Evolutionary conservation across 805 yeast genomes (phyloP), one percentile per base, ranked within the genome.

Genomic region (Dipodascus albidus): DNA sequence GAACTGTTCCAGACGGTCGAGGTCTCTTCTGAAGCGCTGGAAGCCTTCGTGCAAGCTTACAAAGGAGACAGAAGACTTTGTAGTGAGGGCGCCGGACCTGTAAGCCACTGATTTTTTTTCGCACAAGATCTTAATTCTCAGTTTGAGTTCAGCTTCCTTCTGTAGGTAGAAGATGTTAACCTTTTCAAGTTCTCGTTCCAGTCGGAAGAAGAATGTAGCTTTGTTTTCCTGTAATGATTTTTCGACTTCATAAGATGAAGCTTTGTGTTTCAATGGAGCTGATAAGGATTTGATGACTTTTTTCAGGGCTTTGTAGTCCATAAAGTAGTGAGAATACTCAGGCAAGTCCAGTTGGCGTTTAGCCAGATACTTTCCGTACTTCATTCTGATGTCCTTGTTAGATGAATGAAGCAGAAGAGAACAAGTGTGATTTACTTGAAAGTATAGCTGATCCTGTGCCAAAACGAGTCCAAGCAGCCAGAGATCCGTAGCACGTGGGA

Each of bases 291-390:
- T 91, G 64, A 91, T 91, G 59, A 90, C 66, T 65, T 91, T 93
- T 68, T 91, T 91, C 55, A 91, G 73, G 2, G 91, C 93, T 72
- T 93, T 93, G 70, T 93, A 93, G 71, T 93, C 89, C 65, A 93
- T 91, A 72, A 91, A 93, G 66, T 87, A 85, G 41, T 91, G 89
- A 50, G 95, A 82, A 67, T 93, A 93, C 68, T 93, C 99, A 9
- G 98, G 98, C 55, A 91, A 74, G 68, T 91, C 97, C 60, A 93
- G 75, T 70, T 89, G 96, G 66, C 97, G 81, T 47, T 95, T 85
- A 58, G 96, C 98, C 66, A 93, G 75, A 65, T 88, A 87, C 70
- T 93, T 93, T 51, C 99, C 99, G 69, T 89, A 93, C 75, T 93
- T 93, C 99, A 73, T 73, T 6, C 20, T 38, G 20, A 27, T 2